Conservation (phyloP, 306 rosid species). For the Sechiopsis laciniata region DNA sequence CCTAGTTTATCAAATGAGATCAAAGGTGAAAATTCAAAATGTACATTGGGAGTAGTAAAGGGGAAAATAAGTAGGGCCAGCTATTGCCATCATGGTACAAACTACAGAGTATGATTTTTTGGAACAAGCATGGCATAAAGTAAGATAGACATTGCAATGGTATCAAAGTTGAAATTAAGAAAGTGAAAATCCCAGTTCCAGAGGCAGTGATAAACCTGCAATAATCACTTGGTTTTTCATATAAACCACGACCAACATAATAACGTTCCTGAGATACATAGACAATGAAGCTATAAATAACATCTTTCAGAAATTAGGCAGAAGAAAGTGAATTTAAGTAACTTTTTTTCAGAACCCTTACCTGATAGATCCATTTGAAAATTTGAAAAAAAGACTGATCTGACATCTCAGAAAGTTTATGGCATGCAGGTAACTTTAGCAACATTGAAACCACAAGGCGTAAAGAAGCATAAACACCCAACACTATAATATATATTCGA, state of each 20-base stretch:
- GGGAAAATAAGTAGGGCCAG: not conserved
- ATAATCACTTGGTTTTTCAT: constrained; percentile 74
- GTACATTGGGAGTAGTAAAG: not conserved
- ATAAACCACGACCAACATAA: constrained; percentile 92
- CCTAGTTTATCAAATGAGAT: not conserved
- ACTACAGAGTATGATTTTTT: no score
- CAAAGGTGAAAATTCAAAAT: not conserved
- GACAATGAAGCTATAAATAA: constrained; percentile 19
- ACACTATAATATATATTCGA: constrained; percentile 78
- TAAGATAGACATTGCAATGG: not conserved
- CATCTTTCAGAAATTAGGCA: constrained; percentile 4
- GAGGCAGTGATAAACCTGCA: constrained; percentile 51
- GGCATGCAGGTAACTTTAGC: constrained; percentile 83
- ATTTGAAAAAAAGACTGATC: constrained; percentile 89
- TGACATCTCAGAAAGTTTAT: constrained; percentile 72
- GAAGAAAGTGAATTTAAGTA: not conserved
- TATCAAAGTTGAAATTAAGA: not conserved
- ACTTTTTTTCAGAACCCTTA: constrained; percentile 20
- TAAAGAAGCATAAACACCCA: constrained; percentile 71
- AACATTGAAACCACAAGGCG: constrained; percentile 55
- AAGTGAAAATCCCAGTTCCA: constrained; percentile 6
- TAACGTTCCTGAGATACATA: constrained; percentile 71
- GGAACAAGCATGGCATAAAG: not conserved
- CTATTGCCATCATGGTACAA: not conserved
- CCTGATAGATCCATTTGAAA: constrained; percentile 98